These are phyloP conservation scores for Stygiomarasmius scandens DNA, from an alignment of 1,284 basidiomycete species.

Conservation along the genomic window DNA sequence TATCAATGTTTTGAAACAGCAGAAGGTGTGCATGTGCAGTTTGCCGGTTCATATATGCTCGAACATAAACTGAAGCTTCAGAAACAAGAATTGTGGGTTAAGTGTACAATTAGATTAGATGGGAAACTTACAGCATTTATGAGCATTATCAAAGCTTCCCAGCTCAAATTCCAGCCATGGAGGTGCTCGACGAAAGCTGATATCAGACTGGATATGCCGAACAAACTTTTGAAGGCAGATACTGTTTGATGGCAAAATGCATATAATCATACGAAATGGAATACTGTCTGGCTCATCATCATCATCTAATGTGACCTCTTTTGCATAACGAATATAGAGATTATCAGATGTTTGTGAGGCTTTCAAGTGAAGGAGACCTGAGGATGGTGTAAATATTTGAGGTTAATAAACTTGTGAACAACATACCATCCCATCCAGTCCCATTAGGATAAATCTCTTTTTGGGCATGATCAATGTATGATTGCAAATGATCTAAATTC, in stretches of 20 bases:
- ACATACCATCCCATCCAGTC: conserved; percentile 19
- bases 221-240: conserved; percentile 9
- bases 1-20: conserved; percentile 14
- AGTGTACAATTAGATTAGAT: neutral
- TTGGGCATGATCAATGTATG: conserved; percentile 21
- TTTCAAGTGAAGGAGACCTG: conserved; percentile 8
- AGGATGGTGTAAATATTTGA: neutral
- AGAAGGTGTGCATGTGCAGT: conserved; percentile 16
- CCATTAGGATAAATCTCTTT: conserved; percentile 12
- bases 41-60: conserved; percentile 16
- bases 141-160: conserved; percentile 17
- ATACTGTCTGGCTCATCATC: neutral
- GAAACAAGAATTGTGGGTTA: neutral
- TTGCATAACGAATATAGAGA: conserved; percentile 1
- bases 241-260: conserved; percentile 20
- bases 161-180: conserved; percentile 23
- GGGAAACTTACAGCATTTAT: too few species aligned
- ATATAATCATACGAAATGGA: conserved; percentile 3
- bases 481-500: conserved; percentile 19
- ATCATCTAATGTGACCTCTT: neutral
- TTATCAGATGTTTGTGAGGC: neutral
- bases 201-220: conserved; percentile 24
- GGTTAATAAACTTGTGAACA: neutral
- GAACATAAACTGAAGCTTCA: conserved; percentile 8
- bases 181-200: conserved; percentile 19